These are phyloP conservation scores for Clarireedia sp. DNA, from an alignment of 2,329 filamentous ascomycete species.

Conservation along the genomic window DNA sequence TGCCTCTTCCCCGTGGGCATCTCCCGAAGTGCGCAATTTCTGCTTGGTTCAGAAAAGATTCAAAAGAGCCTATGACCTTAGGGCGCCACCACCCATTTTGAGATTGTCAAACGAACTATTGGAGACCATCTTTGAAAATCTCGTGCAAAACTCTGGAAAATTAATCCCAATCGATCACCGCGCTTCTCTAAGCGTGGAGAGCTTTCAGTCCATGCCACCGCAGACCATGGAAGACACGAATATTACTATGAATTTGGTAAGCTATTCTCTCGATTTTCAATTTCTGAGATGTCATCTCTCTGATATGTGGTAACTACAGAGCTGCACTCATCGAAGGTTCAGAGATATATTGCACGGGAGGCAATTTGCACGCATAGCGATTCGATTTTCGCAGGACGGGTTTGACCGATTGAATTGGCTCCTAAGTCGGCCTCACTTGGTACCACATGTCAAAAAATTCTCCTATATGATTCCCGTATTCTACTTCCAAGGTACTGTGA, in stretches of 20 bases:
- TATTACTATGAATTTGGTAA: slow-evolving; percentile 37
- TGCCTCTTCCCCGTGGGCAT: slow-evolving; percentile 3
- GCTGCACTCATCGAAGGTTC: slow-evolving; percentile 42
- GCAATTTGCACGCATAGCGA: slow-evolving; percentile 37
- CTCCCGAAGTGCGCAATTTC: slow-evolving; percentile 6
- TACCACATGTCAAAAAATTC: slow-evolving; percentile 49
- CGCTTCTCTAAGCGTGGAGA: slow-evolving; percentile 44
- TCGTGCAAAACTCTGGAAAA: slow-evolving; percentile 41
- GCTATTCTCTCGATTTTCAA: background rate
- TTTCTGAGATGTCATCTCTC: background rate
- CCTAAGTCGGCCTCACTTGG: slow-evolving; percentile 40
- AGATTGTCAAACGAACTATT: slow-evolving; percentile 11
- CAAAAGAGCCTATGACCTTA: slow-evolving; percentile 9
- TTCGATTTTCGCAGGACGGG: slow-evolving; percentile 35
- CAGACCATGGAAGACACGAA: slow-evolving; percentile 12
- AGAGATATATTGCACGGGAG: slow-evolving; percentile 42
- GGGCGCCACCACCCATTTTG: slow-evolving; percentile 13
- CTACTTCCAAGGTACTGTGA: slow-evolving; percentile 41
- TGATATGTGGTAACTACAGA: slow-evolving; percentile 10
- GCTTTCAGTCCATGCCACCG: slow-evolving; percentile 36
- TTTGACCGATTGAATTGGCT: slow-evolving; percentile 42
- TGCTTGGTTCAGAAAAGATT: slow-evolving; percentile 8
- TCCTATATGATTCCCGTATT: slow-evolving; percentile 53
- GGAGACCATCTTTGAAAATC: slow-evolving; percentile 29
- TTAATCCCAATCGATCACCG: slow-evolving; percentile 41